phyloP scores from a whole-genome alignment of 306 rosid species.

The Malus sieversii region DNA sequence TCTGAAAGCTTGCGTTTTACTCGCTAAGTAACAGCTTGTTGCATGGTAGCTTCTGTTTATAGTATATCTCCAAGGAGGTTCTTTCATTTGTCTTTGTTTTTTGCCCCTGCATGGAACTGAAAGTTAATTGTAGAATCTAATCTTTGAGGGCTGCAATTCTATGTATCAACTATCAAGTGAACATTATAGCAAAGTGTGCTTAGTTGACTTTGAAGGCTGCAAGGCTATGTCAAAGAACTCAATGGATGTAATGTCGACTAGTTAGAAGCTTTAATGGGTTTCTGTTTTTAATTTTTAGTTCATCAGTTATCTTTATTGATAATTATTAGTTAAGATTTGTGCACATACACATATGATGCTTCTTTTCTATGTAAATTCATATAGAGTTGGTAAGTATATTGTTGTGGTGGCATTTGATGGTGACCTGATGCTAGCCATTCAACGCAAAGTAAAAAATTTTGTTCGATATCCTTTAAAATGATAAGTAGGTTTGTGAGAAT shows the following conservation, averaged over 20 bases:
- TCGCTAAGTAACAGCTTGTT: background rate
- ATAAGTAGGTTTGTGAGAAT: background rate
- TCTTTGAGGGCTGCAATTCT: background rate
- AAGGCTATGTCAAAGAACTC: background rate
- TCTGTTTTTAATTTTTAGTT: background rate
- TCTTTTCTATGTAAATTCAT: background rate
- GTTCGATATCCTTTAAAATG: background rate
- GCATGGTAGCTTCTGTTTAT: background rate
- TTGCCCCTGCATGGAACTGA: background rate
- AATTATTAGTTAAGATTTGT: background rate
- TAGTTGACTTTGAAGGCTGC: background rate
- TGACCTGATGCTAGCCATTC: background rate
- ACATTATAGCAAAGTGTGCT: background rate
- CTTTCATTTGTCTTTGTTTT: background rate
- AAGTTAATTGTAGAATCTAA: background rate
- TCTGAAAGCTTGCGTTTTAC: background rate
- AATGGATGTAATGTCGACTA: background rate
- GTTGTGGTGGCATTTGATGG: background rate
- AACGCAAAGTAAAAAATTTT: background rate
- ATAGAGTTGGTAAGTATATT: background rate
- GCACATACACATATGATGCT: background rate
- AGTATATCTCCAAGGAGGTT: background rate
- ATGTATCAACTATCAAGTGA: background rate
- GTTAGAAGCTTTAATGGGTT: background rate
- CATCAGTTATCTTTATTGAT: background rate